Conservation (phyloP, 805 yeast species). For the Candida taoyuanica region DNA sequence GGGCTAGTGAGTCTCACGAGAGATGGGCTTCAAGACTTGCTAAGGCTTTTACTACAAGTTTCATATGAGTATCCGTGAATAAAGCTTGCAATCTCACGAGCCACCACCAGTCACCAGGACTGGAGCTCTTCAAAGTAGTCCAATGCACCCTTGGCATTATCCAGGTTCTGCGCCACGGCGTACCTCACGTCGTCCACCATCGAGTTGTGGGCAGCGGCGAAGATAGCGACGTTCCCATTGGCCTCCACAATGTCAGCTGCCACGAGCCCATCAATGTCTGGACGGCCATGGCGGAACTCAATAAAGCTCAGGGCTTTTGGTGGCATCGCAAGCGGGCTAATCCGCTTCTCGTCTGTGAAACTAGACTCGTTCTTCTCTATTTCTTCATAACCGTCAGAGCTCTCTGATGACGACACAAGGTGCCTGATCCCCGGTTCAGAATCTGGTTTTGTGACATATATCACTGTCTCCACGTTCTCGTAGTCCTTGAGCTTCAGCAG, state of each 20-base stretch:
- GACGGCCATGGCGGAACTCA: conserved; percentile 42
- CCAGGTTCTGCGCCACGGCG: conserved; percentile 34
- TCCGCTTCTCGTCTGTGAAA: conserved; percentile 1
- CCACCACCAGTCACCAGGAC: conserved; percentile 43
- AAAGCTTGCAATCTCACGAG: too few relatives aligned
- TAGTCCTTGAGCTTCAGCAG: conserved; percentile 29
- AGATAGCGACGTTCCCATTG: conserved; percentile 38
- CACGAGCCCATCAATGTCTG: conserved; percentile 36
- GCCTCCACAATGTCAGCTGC: conserved; percentile 35
- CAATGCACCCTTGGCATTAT: conserved; percentile 34
- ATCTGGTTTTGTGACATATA: conserved; percentile 23
- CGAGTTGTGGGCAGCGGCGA: conserved; percentile 51
- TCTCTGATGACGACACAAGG: conserved; percentile 6
- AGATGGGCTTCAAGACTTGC: too few relatives aligned
- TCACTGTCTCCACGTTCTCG: conserved; percentile 12
- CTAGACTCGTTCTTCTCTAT: conserved; percentile 1
- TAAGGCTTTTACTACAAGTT: too few relatives aligned
- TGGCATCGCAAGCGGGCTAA: conserved; percentile 2
- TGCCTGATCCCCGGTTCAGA: conserved; percentile 12
- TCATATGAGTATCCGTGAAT: too few relatives aligned
- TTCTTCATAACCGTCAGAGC: conserved; percentile 6
- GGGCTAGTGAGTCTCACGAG: too few relatives aligned
- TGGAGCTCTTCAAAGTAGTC: conserved; percentile 56
- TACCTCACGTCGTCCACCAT: conserved; percentile 51
- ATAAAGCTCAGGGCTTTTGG: conserved; percentile 26